Evolutionary conservation across 2,329 filamentous ascomycete genomes (phyloP), one percentile per base, ranked within the genome.

Genomic region (Simplicillium sp.): DNA sequence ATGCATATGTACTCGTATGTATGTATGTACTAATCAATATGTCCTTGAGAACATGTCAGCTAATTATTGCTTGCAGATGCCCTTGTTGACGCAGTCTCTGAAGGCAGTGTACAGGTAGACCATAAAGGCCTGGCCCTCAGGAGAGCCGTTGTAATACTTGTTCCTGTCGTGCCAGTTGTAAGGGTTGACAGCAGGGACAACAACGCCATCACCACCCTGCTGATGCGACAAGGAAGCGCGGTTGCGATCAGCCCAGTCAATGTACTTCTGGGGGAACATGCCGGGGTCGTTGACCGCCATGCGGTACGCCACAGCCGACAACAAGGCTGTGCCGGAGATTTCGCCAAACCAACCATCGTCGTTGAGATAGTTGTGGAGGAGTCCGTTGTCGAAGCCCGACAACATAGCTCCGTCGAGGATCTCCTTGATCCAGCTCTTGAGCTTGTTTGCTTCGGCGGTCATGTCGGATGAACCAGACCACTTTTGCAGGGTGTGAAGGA

Each of bases 381-480:
- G 33, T 29, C 41, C 44, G 18, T 34, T 11, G 8, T 44, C 44
- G 13, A 33, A 13, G 29, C 39, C 32, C 1, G 41, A 44, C 12
- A 39, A 35, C 29, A 44, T 33, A 5, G 41, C 41, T 14, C 44
- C 44, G 39, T 46, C 41, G 9, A 46, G 44, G 17, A 46, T 46
- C 42, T 46, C 44, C 39, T 44, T 44, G 36, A 46, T 46, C 44
- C 44, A 46, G 4, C 13, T 7, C 33, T 46, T 46, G 33, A 46
- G 41, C 31, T 42, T 20, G 16, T 11, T 28, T 2, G 38, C 37
- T 32, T 45, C 32, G 25, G 29, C 29, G 28, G 11, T 18, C 37
- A 43, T 36, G 9, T 17, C 28, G 8, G 32, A 34, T 8, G 41
- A 41, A 9, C 33, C 42, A 15, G 38, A 37, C 44, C 44, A 46